Evolutionary conservation across 1,139 yeast genomes (phyloP), one percentile per base, ranked within the genome.

Genomic region (Sugiyamaella japonica): DNA sequence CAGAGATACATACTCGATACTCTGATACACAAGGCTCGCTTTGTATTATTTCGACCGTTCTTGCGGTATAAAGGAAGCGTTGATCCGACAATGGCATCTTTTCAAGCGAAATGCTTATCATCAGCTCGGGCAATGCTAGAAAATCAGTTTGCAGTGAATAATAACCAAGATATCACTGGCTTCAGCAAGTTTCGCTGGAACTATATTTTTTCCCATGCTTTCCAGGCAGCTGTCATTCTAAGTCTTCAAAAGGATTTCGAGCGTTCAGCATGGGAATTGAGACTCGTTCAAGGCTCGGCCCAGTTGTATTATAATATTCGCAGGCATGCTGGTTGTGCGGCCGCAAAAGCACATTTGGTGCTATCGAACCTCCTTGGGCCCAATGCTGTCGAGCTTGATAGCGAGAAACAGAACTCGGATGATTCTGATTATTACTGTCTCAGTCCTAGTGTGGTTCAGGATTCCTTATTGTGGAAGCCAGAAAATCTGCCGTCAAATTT

Each of bases 181-280:
- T 56, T 54, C 43, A 48, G 51, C 16, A 56, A 54, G 36, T 54
- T 56, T 41, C 50, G 57, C 4, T 56, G 59, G 59, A 56, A 56
- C 32, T 54, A 56, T 52, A 48, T 56, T 7, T 56, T 56, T 37
- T 52, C 56, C 7, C 57, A 52, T 23, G 59, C 59, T 4, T 56
- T 56, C 43, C 57, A 54, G 40, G 57, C 57, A 13, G 57, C 56
- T 12, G 59, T 56, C 4, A 50, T 56, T 7, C 39, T 56, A n/a
- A 42, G 53, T 12, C 43, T 56, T 7, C 53, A 52, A 34, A 54
- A 52, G 28, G 49, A 50, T 37, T 54, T 51, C 12, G 36, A 34
- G n/a, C 9, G 44, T 8, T 34, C 46, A 16, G 42, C 50, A 28
- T 48, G 41, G 41, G 53, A 52, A 44, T 44, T 46, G 12, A 43